Evolutionary conservation across 257 asterid genomes (phyloP), one percentile per base, ranked within the genome.

Genomic region (Fraxinus americana): DNA sequence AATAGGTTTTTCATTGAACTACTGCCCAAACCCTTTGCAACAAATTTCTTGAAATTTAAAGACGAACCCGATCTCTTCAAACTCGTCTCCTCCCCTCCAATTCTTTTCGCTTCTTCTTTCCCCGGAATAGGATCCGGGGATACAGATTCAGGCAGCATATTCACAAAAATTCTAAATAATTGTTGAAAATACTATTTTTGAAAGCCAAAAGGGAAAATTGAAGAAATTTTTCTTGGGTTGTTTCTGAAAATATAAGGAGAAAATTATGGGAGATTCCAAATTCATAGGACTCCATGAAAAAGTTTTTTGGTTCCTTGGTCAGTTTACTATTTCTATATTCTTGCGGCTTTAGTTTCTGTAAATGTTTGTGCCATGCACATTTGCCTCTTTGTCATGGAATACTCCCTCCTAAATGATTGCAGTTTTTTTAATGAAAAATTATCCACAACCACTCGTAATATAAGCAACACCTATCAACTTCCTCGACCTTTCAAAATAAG

Each of bases 1-100:
- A 92, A 94, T 29, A 89, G 85, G n/a, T 79, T 80, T 82, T 87
- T 89, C 84, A 90, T 77, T n/a, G 87, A 83, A 67, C 74, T 76
- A 76, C 52, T 82, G 67, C 91, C 85, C 82, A 90, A 30, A 2
- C 87, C 91, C 79, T 75, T 90, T 1, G 85, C 82, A 73, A 92
- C 89, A 12, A 90, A 76, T 81, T 77, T 89, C 82, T 85, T 92
- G 50, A 91, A 78, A 71, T 81, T 88, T 27, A 70, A 38, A 3
- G 91, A 38, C 61, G 92, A 81, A 19, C 72, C 69, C n/a, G 57
- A 67, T 61, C 75, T 78, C 78, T 69, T 77, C 67, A 71, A 30
- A 3, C 21, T 29, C 30, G 16, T 76, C n/a, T 21, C 61, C 43
- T 80, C 82, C 81, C 50, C 65, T 25, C 36, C 67, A 23, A 59